phyloP scores from a whole-genome alignment of 31 red algal species.

The Odonthalia washingtoniensis region DNA sequence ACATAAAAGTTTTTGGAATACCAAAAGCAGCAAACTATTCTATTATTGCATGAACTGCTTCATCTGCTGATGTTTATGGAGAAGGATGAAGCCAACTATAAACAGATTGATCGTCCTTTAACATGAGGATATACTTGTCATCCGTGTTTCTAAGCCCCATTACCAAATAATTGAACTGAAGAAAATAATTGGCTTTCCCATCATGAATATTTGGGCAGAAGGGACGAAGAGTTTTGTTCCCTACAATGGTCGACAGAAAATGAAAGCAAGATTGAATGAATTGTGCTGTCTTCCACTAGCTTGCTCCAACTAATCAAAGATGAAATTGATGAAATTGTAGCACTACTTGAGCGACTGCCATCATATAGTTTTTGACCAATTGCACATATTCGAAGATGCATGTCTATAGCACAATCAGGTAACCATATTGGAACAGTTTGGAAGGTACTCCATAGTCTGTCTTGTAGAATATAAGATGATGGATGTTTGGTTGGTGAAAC shows the following conservation, averaged over 20 bases:
- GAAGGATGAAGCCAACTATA: background rate
- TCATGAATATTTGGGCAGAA: background rate
- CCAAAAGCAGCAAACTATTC: slow-evolving; percentile 37
- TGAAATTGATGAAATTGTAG: background rate
- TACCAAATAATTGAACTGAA: background rate
- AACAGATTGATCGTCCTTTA: background rate
- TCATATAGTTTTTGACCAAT: background rate
- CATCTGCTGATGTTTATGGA: background rate
- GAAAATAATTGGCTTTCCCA: background rate
- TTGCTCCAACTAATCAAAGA: background rate
- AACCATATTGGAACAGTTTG: background rate
- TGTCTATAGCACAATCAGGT: background rate
- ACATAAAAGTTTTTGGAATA: background rate
- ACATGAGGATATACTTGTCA: background rate
- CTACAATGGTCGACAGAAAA: background rate
- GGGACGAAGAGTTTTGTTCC: background rate
- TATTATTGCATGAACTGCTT: background rate
- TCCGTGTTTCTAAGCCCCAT: background rate
- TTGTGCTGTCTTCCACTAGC: background rate
- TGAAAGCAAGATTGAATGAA: background rate
- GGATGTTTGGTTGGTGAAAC: background rate
- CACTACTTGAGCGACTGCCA: background rate
- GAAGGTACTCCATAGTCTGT: background rate
- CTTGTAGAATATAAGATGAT: background rate
- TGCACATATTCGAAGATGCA: background rate